These are phyloP conservation scores for Grammothele lineata DNA, from an alignment of 768 basidiomycete species.

Conservation along the genomic window DNA sequence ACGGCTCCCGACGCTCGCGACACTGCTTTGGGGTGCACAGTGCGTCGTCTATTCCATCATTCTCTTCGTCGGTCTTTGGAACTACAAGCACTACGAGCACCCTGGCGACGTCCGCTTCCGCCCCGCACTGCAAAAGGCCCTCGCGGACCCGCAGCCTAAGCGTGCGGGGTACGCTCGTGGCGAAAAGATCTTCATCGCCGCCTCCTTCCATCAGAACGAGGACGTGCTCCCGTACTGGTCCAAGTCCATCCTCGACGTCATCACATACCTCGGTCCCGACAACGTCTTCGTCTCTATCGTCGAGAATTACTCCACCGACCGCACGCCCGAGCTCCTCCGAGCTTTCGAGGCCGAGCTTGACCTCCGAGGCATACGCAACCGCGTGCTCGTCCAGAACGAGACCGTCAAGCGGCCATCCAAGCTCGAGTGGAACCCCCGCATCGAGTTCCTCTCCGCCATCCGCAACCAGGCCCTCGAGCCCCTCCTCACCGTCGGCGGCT, in stretches of 20 bases:
- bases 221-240: constrained; percentile 41
- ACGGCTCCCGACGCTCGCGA: not conserved
- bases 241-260: constrained; percentile 28
- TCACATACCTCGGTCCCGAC: constrained; percentile 36
- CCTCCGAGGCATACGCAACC: constrained; percentile 22
- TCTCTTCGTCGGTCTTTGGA: constrained; percentile 5
- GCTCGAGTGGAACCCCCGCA: constrained; percentile 28
- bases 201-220: constrained; percentile 35
- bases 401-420: constrained; percentile 21
- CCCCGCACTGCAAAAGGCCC: constrained; percentile 17
- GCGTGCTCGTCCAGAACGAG: constrained; percentile 28
- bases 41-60: constrained; percentile 4
- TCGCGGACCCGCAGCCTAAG: constrained; percentile 13
- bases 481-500: constrained; percentile 31
- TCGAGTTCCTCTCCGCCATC: constrained; percentile 35
- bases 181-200: constrained; percentile 21
- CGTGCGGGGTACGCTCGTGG: constrained; percentile 18
- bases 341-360: constrained; percentile 23
- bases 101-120: constrained; percentile 24
- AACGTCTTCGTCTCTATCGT: constrained; percentile 41
- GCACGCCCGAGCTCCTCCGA: constrained; percentile 28
- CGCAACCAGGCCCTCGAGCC: constrained; percentile 41
- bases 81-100: constrained; percentile 20
- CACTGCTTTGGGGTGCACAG: not conserved
- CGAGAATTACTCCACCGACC: constrained; percentile 35